A percentile compares a stretch with the other conserved stretches of the same genome.
phyloP scores from a whole-genome alignment of 345 rosid genomes.

The Euphorbia tirucalli region DNA sequence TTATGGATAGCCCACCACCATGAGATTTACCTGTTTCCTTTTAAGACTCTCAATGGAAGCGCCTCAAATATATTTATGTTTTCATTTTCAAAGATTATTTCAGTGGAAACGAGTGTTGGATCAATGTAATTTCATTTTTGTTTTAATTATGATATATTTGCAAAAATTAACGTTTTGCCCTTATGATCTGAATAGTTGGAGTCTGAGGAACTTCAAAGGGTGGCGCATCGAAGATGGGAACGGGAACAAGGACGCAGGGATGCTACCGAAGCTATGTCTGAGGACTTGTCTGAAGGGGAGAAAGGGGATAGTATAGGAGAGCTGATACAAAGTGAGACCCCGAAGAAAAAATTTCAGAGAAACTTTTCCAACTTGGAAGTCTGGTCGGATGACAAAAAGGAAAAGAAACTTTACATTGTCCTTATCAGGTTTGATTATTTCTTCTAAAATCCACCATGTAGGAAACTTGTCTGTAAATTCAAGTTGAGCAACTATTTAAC shows the following conservation, averaged over 20 bases:
- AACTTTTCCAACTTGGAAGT: slow-evolving; percentile 71
- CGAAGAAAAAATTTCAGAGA: slow-evolving; percentile 55
- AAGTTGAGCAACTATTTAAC: neutral
- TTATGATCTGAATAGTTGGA: slow-evolving; percentile 52
- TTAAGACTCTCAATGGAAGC: neutral
- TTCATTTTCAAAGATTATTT: neutral
- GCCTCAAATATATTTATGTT: too few species aligned
- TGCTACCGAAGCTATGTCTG: slow-evolving; percentile 82
- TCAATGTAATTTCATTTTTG: neutral
- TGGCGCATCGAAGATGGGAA: slow-evolving; percentile 62
- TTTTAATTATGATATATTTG: slow-evolving; percentile 6
- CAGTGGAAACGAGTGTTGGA: neutral
- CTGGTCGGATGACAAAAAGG: slow-evolving; percentile 97
- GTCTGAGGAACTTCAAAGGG: slow-evolving; percentile 63
- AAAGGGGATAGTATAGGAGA: slow-evolving; percentile 73
- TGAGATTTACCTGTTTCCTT: neutral
- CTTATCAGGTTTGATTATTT: slow-evolving; percentile 64
- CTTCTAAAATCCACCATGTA: neutral
- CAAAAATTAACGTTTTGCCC: neutral
- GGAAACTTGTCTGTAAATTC: slow-evolving; percentile 2
- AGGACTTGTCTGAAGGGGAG: slow-evolving; percentile 96
- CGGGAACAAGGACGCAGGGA: slow-evolving; percentile 82
- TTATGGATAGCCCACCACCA: neutral
- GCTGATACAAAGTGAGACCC: slow-evolving; percentile 58
- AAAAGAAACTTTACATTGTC: slow-evolving; percentile 80